phyloP scores from a whole-genome alignment of 192 early-diverging fungal species.

The Paraglomus brasilianum region DNA sequence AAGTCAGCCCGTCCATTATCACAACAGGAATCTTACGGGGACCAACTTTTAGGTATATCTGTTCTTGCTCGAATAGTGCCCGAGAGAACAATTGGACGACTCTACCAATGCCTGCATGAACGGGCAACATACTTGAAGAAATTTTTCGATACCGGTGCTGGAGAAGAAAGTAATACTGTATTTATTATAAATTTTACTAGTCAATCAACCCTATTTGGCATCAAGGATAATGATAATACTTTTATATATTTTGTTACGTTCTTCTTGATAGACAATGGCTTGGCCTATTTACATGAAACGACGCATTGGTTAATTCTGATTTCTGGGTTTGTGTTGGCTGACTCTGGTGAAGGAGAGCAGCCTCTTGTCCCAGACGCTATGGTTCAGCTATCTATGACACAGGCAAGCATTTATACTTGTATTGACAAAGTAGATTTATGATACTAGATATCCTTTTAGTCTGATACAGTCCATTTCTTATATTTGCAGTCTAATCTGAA shows the following conservation, averaged over 20 bases:
- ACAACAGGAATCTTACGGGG: constrained; percentile 61
- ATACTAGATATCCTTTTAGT: constrained; percentile 18
- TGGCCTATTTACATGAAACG: constrained; percentile 54
- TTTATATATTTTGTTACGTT: not conserved
- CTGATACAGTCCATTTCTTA: not conserved
- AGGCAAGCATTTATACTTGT: constrained; percentile 25
- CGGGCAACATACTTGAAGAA: constrained; percentile 46
- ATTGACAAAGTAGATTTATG: not conserved
- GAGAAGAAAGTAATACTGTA: constrained; percentile 36
- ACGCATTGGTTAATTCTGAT: constrained; percentile 77
- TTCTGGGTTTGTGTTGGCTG: constrained; percentile 63
- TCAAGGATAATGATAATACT: not conserved
- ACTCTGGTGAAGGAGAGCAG: constrained; percentile 66
- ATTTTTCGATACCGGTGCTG: constrained; percentile 42
- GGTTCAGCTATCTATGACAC: constrained; percentile 54
- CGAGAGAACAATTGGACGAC: constrained; percentile 44
- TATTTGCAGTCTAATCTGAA: not conserved
- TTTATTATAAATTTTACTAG: not conserved
- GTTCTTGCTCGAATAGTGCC: constrained; percentile 61
- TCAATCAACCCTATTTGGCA: too few relatives aligned
- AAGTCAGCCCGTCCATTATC: not conserved
- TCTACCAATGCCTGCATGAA: constrained; percentile 54
- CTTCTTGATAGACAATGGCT: not conserved
- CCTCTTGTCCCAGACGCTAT: constrained; percentile 65
- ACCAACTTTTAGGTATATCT: constrained; percentile 68